These are phyloP conservation scores for Rhizopogon rudus DNA, from an alignment of 768 basidiomycete species.

Conservation along the genomic window DNA sequence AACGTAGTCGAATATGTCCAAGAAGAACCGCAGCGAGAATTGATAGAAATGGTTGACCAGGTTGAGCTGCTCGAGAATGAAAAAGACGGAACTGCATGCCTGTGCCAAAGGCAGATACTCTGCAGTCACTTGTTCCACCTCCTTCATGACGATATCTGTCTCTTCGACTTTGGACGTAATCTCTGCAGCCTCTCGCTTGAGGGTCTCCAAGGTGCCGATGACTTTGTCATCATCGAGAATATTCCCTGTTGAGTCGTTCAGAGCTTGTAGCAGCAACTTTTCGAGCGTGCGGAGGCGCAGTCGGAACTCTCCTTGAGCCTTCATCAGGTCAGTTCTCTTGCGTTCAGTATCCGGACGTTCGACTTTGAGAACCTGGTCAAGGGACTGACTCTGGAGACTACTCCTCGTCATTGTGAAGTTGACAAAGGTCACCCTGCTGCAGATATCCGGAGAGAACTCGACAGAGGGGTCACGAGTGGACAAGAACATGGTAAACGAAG, in stretches of 20 bases:
- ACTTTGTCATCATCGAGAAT: conserved; percentile 99
- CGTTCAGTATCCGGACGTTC: conserved; percentile 96
- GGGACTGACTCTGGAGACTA: conserved; percentile 96
- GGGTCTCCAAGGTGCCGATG: conserved; percentile 90
- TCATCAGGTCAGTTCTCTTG: conserved; percentile 95
- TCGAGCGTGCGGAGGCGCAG: conserved; percentile 89
- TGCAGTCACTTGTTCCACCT: conserved; percentile 92
- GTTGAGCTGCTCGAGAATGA: conserved; percentile 92
- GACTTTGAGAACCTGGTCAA: conserved; percentile 95
- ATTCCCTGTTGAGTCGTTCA: conserved; percentile 95
- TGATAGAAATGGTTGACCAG: conserved; percentile 97
- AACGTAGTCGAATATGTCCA: conserved; percentile 96
- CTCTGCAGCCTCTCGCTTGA: conserved; percentile 95
- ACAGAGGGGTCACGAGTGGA: conserved; percentile 96
- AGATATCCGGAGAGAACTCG: conserved; percentile 97
- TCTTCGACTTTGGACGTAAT: conserved; percentile 95
- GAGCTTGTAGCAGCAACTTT: conserved; percentile 85
- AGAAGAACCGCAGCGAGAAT: conserved; percentile 96
- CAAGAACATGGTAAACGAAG: conserved; percentile 99
- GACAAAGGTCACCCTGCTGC: conserved; percentile 93
- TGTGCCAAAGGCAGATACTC: conserved; percentile 94
- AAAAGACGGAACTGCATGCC: conserved; percentile 95
- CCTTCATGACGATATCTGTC: conserved; percentile 92
- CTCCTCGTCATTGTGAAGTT: conserved; percentile 99
- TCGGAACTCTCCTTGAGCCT: conserved; percentile 97